Evolutionary conservation across 164 flowering plant species (phyloP), one percentile per base, ranked within the genome.

Genomic region (Litsea cubeba): DNA sequence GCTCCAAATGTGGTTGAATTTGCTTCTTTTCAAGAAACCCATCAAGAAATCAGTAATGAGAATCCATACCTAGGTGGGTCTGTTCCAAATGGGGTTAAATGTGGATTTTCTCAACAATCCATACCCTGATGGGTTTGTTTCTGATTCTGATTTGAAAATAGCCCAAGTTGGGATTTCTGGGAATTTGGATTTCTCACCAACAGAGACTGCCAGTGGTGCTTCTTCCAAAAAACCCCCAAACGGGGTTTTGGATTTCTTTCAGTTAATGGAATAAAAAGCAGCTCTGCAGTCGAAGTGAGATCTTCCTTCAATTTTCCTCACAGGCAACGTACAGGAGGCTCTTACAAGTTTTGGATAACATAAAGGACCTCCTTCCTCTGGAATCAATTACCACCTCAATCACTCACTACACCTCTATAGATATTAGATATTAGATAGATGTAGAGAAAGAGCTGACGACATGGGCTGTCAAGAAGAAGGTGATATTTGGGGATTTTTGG

Each of bases 401-500:
- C 70, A 25, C 50, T 20, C 51, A 20, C 18, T 40, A 66, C 50
- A 28, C 50, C 12, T 15, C 28, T 50, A 69, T 35, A 35, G 10
- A 35, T 6, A 35, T 35, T 35, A 35, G 46, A 35, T 7, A 35
- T 20, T 57, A 32, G 68, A 69, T 49, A 57, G 72, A 69, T 62
- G 23, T 32, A 60, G 64, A 28, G 57, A 5, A 50, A 62, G 49
- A 5, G 72, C 40, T 40, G 35, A 62, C 62, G 66, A 50, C 70
- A 70, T 60, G 80, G 66, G 69, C 71, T 71, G 77, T 71, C 77
- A 75, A 68, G 49, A 64, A 32, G 26, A 35, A 66, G 69, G 69
- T 15, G 69, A 26, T 30, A 35, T 25, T 14, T 60, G 49, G 50
- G 70, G 18, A 30, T 32, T 57, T 74, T 35, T 62, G 79, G 72